Percentiles rank a stretch among this genome's conserved stretches.
Conservation (phyloP, 2,329 filamentous ascomycete species). For the Cercospora brassicicola region DNA sequence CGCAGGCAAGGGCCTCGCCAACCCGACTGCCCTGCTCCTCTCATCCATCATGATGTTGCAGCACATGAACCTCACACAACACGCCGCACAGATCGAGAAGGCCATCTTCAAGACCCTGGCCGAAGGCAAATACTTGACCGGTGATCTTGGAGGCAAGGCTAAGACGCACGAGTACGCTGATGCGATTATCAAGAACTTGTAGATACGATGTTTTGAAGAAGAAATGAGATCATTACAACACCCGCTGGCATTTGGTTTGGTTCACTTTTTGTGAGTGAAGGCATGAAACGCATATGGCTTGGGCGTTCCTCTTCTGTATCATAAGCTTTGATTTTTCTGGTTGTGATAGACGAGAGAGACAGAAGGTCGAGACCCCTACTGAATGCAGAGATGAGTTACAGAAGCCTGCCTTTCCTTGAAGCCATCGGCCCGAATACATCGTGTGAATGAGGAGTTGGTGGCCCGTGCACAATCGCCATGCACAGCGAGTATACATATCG, state of each 20-base stretch:
- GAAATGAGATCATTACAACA: not conserved
- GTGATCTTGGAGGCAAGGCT: slow-evolving; percentile 91
- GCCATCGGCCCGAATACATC: not conserved
- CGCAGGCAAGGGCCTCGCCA: slow-evolving; percentile 90
- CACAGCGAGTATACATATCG: not conserved
- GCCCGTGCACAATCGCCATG: not conserved
- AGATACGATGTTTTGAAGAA: slow-evolving; percentile 21
- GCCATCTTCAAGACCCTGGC: slow-evolving; percentile 93
- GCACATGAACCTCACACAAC: slow-evolving; percentile 87
- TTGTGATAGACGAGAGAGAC: slow-evolving; percentile 2
- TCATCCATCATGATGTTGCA: slow-evolving; percentile 99
- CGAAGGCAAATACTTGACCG: slow-evolving; percentile 93
- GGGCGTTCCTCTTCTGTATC: slow-evolving; percentile 6
- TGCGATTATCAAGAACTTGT: slow-evolving; percentile 75
- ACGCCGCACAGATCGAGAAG: slow-evolving; percentile 85
- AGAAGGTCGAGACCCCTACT: not conserved
- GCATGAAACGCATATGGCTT: slow-evolving; percentile 5
- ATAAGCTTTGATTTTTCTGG: slow-evolving; percentile 1
- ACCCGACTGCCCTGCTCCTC: slow-evolving; percentile 93
- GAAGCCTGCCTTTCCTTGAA: not conserved
- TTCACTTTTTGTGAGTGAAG: not conserved
- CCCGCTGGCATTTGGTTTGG: slow-evolving; percentile 3
- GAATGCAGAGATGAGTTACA: not conserved
- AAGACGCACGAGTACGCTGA: slow-evolving; percentile 93
- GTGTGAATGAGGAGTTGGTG: not conserved